A percentile compares a stretch with the other conserved stretches of the same genome.
These are phyloP conservation scores for Penstemon barbatus DNA, from an alignment of 257 asterid genomes.

Conservation along the genomic window DNA sequence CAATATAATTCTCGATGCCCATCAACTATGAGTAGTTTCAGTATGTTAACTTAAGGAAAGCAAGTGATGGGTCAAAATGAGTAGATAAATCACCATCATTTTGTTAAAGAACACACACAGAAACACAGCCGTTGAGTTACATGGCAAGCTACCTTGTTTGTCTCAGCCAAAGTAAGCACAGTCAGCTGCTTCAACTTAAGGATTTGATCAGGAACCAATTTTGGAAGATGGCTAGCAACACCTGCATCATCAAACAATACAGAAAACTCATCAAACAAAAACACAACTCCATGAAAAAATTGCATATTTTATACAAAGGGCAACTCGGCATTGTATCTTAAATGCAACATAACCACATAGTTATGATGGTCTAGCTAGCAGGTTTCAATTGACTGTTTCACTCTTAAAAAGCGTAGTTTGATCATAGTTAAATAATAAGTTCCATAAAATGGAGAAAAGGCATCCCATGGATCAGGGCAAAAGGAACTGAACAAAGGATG, in stretches of 20 bases:
- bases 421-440: constrained; percentile 8
- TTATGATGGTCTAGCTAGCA: not conserved
- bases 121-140: constrained; percentile 9
- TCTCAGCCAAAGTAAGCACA: constrained; percentile 89
- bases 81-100: constrained; percentile 1
- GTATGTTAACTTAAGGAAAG: constrained; percentile 1
- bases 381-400: constrained; percentile 10
- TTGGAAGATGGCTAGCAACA: constrained; percentile 61
- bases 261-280: constrained; percentile 14
- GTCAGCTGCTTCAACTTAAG: constrained; percentile 96
- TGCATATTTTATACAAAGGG: constrained; percentile 8
- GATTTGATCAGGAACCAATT: constrained; percentile 74
- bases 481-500: not conserved
- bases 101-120: not conserved
- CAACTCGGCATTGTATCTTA: constrained; percentile 14
- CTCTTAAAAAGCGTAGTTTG: not conserved
- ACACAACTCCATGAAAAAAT: constrained; percentile 7
- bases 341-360: constrained; percentile 12
- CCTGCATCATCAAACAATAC: constrained; percentile 44
- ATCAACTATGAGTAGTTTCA: constrained; percentile 12
- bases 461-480: not conserved
- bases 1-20: not conserved
- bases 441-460: not conserved
- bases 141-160: constrained; percentile 62
- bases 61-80: not conserved